Evolutionary conservation across 2,329 filamentous ascomycete species (phyloP), one percentile per base, ranked within the genome.

Genomic region (Grosmannia penicillata): DNA sequence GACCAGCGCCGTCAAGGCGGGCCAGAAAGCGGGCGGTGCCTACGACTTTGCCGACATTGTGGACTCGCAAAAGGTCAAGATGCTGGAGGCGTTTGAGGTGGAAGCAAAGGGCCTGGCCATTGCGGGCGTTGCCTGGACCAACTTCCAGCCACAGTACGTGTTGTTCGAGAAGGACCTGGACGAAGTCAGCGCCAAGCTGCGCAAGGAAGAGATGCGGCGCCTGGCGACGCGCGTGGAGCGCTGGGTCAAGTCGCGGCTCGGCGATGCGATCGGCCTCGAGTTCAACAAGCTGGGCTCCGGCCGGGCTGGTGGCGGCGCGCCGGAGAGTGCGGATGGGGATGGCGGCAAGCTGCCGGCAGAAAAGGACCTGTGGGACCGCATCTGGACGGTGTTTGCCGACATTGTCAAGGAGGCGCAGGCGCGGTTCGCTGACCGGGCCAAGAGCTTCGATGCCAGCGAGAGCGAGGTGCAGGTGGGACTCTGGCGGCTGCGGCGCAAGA

Each of bases 41-140:
- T 96, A 98, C 53, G 91, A 98, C 54, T 98, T 98, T 58, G 86
- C 87, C 18, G 82, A 93, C 48, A 95, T 96, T 49, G 91, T 98
- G 6, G 74, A 76, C 28, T 69, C 75, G 40, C 82, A 95, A 56
- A 93, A 91, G 62, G 72, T 71, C 50, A 75, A 75, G 54, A 78
- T 85, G 1, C 55, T 94, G 26, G 69, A 76, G 14, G 71, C 72
- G 32, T 98, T 93, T 54, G 76, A 82, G 53, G 66, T 70, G 17
- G 81, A 91, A 51, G 85, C 82, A 1, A 70, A 78, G 50, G 73
- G 75, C 35, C 71, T 89, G 8, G 61, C 75, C 8, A 84, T 98
- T 9, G 72, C 84, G 46, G 83, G 75, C n/a, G 73, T 89, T 0
- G 54, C 77, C 1, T 98, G 89, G 89, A 87, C 82, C 48, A 81